phyloP scores from a whole-genome alignment of 2,329 filamentous ascomycete genomes.

The Trichoderma citrinoviride region DNA sequence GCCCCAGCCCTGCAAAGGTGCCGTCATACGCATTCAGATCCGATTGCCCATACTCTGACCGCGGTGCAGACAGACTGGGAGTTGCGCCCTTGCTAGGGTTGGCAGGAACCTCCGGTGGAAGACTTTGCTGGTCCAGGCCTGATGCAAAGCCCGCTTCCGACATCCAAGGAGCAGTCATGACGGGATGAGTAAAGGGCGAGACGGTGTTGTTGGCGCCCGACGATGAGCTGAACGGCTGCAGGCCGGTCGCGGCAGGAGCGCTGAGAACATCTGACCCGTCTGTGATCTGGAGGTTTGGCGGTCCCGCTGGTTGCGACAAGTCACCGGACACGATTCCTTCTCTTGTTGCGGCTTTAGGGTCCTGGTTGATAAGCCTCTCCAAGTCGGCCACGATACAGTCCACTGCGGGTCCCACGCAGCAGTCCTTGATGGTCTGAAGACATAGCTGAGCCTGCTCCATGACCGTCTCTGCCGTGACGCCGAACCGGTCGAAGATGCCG shows the following conservation, averaged over 20 bases:
- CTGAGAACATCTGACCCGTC: slow-evolving; percentile 31
- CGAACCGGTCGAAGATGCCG: slow-evolving; percentile 40
- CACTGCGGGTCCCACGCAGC: slow-evolving; percentile 51
- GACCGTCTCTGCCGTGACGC: slow-evolving; percentile 46
- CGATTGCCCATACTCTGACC: slow-evolving; percentile 26
- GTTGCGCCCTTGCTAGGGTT: background rate
- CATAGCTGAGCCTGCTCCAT: slow-evolving; percentile 51
- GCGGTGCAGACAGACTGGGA: slow-evolving; percentile 23
- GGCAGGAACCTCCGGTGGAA: background rate
- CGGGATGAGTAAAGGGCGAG: slow-evolving; percentile 34
- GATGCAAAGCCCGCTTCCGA: slow-evolving; percentile 30
- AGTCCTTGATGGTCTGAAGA: slow-evolving; percentile 49
- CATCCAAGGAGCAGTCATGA: slow-evolving; percentile 33
- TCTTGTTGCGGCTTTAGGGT: slow-evolving; percentile 33
- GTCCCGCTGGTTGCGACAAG: slow-evolving; percentile 26
- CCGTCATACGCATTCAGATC: slow-evolving; percentile 50
- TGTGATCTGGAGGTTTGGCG: slow-evolving; percentile 30
- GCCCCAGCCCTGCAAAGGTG: slow-evolving; percentile 46
- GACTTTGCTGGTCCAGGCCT: slow-evolving; percentile 1
- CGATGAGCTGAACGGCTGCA: slow-evolving; percentile 4
- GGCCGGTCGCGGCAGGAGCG: background rate
- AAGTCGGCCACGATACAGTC: slow-evolving; percentile 48
- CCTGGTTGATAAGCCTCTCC: slow-evolving; percentile 50
- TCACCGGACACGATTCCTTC: background rate
- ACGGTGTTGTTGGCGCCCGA: slow-evolving; percentile 24